A percentile compares a stretch with the other conserved stretches of the same genome.
These are phyloP conservation scores for Purpureocillium takamizusanense DNA, from an alignment of 2,329 filamentous ascomycete genomes.

Conservation along the genomic window DNA sequence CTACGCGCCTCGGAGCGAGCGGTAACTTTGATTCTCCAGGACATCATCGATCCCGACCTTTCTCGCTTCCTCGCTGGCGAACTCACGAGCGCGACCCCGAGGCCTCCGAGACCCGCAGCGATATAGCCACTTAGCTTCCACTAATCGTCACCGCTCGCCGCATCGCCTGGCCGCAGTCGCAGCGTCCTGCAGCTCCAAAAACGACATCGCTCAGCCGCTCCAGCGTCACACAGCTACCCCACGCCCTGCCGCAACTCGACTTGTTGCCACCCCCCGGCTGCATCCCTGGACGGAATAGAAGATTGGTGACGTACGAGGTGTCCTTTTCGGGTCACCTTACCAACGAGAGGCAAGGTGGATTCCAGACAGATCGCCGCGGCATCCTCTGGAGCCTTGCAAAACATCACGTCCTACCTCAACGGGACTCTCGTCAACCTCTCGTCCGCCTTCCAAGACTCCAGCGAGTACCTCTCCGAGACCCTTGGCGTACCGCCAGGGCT, in stretches of 20 bases:
- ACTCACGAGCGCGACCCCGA: no score
- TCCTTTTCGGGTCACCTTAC: constrained; percentile 26
- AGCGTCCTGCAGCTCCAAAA: background rate
- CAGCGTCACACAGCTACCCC: background rate
- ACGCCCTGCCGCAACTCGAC: background rate
- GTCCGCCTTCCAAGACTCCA: constrained; percentile 36
- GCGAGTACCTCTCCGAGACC: constrained; percentile 41
- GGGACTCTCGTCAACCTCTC: constrained; percentile 40
- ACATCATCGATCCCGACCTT: no score
- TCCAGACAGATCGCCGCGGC: constrained; percentile 47
- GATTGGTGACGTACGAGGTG: constrained; percentile 14
- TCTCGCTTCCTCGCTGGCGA: no score
- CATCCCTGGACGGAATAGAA: background rate
- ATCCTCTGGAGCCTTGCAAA: constrained; percentile 55
- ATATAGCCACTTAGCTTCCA: background rate
- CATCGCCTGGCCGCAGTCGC: background rate
- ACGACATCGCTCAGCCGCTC: background rate
- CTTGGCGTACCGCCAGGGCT: constrained; percentile 38
- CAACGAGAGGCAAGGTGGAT: constrained; percentile 49
- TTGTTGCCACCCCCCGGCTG: background rate
- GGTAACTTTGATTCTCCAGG: no score
- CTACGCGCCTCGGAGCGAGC: no score
- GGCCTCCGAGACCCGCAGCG: background rate
- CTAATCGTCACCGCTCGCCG: background rate
- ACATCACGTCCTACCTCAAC: constrained; percentile 49